Conservation (phyloP, 495 filamentous ascomycete species). For the Pyrenula aspistea region DNA sequence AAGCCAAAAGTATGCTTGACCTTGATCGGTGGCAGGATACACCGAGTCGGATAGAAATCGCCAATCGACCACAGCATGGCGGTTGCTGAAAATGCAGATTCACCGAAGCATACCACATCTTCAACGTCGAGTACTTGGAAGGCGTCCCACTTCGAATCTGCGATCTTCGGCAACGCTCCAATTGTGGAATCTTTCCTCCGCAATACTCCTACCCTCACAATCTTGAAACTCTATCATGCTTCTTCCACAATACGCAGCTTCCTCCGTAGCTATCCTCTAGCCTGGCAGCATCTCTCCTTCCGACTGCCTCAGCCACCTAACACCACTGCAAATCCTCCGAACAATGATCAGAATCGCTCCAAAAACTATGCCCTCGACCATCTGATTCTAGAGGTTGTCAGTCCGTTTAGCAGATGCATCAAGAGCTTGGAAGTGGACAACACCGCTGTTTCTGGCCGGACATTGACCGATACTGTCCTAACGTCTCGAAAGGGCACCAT, state of each 20-base stretch:
- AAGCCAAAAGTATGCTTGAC: no score
- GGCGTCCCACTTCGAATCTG: constrained; percentile 26
- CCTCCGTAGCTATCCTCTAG: constrained; percentile 42
- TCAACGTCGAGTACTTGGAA: no score
- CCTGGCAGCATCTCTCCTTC: constrained; percentile 51
- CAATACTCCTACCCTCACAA: constrained; percentile 42
- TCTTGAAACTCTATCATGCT: constrained; percentile 46
- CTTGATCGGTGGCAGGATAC: no score
- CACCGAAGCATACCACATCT: no score
- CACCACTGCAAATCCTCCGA: constrained; percentile 22
- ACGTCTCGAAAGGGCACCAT: constrained; percentile 38
- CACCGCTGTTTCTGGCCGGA: constrained; percentile 46
- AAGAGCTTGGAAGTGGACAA: constrained; percentile 47
- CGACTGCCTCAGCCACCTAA: constrained; percentile 30
- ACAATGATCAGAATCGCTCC: constrained; percentile 30
- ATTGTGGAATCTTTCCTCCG: constrained; percentile 45
- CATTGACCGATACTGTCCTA: constrained; percentile 39
- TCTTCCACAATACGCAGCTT: constrained; percentile 41
- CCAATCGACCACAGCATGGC: no score
- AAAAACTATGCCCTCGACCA: constrained; percentile 45
- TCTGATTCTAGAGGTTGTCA: constrained; percentile 40
- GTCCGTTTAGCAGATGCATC: constrained; percentile 42
- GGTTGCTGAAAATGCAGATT: no score
- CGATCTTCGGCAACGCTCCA: constrained; percentile 41
- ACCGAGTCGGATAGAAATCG: no score